Base-by-base conservation (phyloP, 441 rosid genomes). In the Erodium texanum region DNA sequence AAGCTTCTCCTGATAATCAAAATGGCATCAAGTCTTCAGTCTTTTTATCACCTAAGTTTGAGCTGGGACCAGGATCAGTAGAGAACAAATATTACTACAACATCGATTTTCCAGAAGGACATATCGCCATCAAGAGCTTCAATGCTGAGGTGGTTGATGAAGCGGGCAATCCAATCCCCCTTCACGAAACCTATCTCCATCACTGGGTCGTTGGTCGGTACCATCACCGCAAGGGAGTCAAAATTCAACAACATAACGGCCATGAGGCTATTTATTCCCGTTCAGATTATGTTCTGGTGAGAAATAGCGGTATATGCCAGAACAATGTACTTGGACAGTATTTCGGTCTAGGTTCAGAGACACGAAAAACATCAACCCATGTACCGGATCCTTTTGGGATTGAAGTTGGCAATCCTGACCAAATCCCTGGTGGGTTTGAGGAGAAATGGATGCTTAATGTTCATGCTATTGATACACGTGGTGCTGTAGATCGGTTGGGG, bases 341-440 rank as follows among this genome's bases (percentile, higher is more conserved):
- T 72, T 89, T 77, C 59, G 98, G 97, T 7, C 77, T 83, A 54
- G 97, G 98, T 41, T 89, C 97, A n/a, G 97, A 93, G 74, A 90
- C 97, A 0, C 75, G 97, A 22, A 82, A 73, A 73, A 89, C 97
- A 0, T 79, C 68, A 0, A 87, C 95, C 3, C 54, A 77, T 66
- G 36, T 90, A 67, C 98, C 97, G 1, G 90, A 87, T 77, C 97
- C 97, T 64, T 90, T 83, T 23, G 98, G 90, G 0, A 82, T 93
- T 24, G 93, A 89, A 74, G 50, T 93, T 43, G 93, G 86, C n/a
- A 84, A 86, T 74, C 95, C 92, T 8, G 76, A 71, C 7, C 86
- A 83, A 50, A 85, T 70, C 52, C 96, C 96, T 54, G 73, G 66
- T 2, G 98, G 96, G 5, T 83, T 79, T 68, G 86, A 86, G 71